Base-by-base conservation (phyloP, 495 filamentous ascomycete genomes). In the Platismatia glauca region DNA sequence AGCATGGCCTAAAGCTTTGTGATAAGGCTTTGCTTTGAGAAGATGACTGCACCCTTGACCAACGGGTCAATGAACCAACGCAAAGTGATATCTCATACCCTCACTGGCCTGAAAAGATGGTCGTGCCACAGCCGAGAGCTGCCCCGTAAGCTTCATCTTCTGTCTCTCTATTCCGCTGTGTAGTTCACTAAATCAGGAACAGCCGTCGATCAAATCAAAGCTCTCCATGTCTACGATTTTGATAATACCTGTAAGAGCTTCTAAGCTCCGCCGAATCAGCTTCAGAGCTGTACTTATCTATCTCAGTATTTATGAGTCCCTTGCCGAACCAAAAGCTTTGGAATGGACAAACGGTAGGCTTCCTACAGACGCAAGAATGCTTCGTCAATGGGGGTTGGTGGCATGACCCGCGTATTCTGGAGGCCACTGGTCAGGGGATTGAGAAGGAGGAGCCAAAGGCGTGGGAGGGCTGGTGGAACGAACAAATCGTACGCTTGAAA, bases 391-490 rank as follows among this genome's bases (percentile, higher is more conserved):
- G 94, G 60, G 93, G 95, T 38, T 99, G 94, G 94, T 99, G 94
- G 94, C 94, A 99, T 73, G 91, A 97, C 70, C 77, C 85, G 29
- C 82, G 84, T 44, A 88, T 99, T 60, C 84, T 99, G 22, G 83
- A 86, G 29, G 86, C 92, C 6, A 96, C 90, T 4, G 94, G 94
- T 27, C 84, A 90, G 63, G 94, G 95, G 4, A 70, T 87, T 7
- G 90, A 90, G 48, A 80, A 82, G 37, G 94, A 97, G 73, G 93
- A 97, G 71, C 77, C 81, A 50, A 84, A 83, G 20, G 90, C 81
- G 5, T 99, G 95, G 95, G 73, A 87, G 57, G 91, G 91, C 18
- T 99, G 91, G 90, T 99, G 95, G 95, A 97, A 97, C 68, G 91
- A 99, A 69, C 82, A 87, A 67, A 89, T 99, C 68, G 83, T 84